Evolutionary conservation across 2,329 filamentous ascomycete species (phyloP), one percentile per base, ranked within the genome.

Genomic region (Metarhizium brunneum): DNA sequence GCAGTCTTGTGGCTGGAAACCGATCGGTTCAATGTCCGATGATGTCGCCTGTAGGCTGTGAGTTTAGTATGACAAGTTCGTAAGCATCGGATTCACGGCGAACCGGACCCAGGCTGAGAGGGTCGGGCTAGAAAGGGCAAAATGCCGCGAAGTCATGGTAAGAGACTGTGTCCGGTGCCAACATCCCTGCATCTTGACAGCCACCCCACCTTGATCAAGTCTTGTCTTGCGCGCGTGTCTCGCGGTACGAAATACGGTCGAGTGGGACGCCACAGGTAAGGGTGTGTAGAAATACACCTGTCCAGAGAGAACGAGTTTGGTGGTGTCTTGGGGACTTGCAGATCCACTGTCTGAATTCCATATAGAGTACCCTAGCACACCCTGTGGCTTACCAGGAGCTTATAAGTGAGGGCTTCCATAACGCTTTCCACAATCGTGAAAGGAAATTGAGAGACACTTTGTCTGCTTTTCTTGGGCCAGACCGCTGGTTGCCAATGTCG

Each of bases 231-330:
- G 43, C 43, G 43, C 13, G 43, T 47, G 25, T 20, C n/a, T 6
- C 20, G 20, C 48, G 54, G 54, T 55, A 52, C 54, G 54, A 51
- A 47, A 55, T 55, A 55, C 48, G 54, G 51, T n/a, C 18, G 29
- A 25, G 50, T 29, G 35, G 50, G 36, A 43, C 40, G 35, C 49
- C 35, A 51, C 14, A 16, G 32, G 20, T 20, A 35, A 36, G 18
- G 32, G 35, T 40, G 35, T 40, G 32, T 35, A 35, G 32, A 11
- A 35, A 20, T 20, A 20, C 30, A 13, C 10, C 25, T 25, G 32
- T 35, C 29, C n/a, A 47, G 7, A 47, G n/a, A 20, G 3, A 3
- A 18, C 43, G 29, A 25, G 29, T 29, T 47, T 47, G n/a, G 43
- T 47, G n/a, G 18, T 47, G 40, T 18, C 40, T 43, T 43, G 13